Conservation (phyloP, 1,284 basidiomycete genomes). For the Gomphus bonarii region DNA sequence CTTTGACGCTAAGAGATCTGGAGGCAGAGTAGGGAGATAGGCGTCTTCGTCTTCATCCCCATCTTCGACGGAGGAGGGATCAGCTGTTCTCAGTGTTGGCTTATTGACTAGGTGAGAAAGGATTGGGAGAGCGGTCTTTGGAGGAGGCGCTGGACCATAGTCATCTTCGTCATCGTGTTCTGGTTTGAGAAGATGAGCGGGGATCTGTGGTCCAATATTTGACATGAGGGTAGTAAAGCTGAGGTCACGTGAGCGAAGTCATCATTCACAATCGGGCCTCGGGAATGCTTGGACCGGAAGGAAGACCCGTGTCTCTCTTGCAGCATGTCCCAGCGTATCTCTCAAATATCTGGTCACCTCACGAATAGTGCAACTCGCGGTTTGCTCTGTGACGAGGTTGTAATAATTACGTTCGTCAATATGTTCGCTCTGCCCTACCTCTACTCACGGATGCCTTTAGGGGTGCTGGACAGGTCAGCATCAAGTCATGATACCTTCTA, state of each 20-base stretch:
- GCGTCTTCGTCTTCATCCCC: constrained; percentile 50
- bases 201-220: constrained; percentile 43
- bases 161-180: constrained; percentile 8
- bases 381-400: constrained; percentile 67
- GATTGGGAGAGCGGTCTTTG: constrained; percentile 12
- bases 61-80: constrained; percentile 19
- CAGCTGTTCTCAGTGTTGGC: constrained; percentile 4
- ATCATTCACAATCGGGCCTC: too few species aligned
- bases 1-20: constrained; percentile 39
- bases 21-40: constrained; percentile 54
- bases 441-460: constrained; percentile 1
- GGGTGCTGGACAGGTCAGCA: constrained; percentile 65
- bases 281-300: too few species aligned
- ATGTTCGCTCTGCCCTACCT: not conserved
- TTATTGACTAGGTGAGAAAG: constrained; percentile 18
- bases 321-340: constrained; percentile 53
- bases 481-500: constrained; percentile 3
- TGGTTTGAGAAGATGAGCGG: constrained; percentile 17
- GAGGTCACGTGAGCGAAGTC: too few species aligned
- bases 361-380: constrained; percentile 51
- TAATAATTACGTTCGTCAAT: constrained; percentile 64
- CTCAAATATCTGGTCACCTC: constrained; percentile 62
- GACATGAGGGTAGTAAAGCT: constrained; percentile 27
- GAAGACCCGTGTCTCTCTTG: not conserved
- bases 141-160: not conserved